Base-by-base conservation (phyloP, 306 rosid genomes). In the Castanopsis chinensis region DNA sequence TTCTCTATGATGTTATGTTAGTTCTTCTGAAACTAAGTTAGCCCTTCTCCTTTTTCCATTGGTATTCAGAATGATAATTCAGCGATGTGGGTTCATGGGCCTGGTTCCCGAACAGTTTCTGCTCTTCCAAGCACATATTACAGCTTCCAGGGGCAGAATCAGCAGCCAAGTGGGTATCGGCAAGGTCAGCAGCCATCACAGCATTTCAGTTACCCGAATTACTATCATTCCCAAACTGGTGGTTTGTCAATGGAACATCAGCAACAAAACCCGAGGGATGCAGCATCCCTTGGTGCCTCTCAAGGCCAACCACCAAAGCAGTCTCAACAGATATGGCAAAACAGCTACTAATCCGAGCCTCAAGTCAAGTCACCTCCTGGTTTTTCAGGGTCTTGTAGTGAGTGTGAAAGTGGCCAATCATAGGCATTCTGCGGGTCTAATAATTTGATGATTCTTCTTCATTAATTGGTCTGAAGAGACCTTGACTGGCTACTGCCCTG, bases 61-160 rank as follows among this genome's bases (percentile, higher is more conserved):
- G 79, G 45, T 41, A 41, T 69, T 68, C 89, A 96, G 98, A 93
- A 87, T 76, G 99, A 96, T 70, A 96, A 93, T 84, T 88, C 97
- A 25, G 89, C 89, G 2, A 93, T 96, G 98, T 96, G 99, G 99
- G 88, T 96, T 83, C 98, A 90, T 0, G 99, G 98, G 59, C 98
- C 93, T 56, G 96, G 97, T 72, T 96, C 99, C 21, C 89, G 98
- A 83, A 92, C 97, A 15, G 88, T 93, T 90, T 83, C 98, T 12
- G 91, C 92, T 17, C 92, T 92, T 83, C 98, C 99, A 30, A 93
- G 77, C 87, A 90, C 86, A 4, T 96, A 93, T 77, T 93, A 96
- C 92, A 84, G 87, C 80, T 91, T 93, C 84, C 99, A 96, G 83
- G 99, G 97, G 71, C 99, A 96, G 86, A 96, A 86, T 73, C 99